Evolutionary conservation across 352 stramenopile genomes (phyloP).

Genomic region (Phytophthora multivora): DNA sequence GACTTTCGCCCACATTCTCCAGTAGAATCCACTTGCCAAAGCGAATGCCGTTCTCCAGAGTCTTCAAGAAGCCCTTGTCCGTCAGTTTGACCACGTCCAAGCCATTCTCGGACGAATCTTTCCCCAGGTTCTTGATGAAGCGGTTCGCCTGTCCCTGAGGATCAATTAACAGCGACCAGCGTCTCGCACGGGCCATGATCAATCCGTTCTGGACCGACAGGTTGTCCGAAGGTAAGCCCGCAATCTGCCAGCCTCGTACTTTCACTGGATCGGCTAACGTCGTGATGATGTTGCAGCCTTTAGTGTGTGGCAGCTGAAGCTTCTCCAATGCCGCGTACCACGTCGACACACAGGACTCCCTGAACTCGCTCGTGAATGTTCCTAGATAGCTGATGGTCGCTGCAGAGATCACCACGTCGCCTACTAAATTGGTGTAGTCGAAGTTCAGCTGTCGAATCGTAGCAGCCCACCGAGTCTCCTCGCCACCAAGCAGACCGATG

Average conservation of each 20-base stretch:
- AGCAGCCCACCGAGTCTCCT: slow-evolving; percentile 89
- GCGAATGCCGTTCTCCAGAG: slow-evolving; percentile 91
- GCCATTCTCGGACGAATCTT: slow-evolving; percentile 83
- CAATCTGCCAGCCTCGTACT: slow-evolving; percentile 91
- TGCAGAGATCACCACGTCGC: slow-evolving; percentile 91
- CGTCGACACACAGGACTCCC: slow-evolving; percentile 76
- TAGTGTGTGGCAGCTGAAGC: slow-evolving; percentile 81
- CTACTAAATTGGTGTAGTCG: slow-evolving; percentile 90
- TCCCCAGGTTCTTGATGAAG: slow-evolving; percentile 94
- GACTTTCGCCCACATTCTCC: slow-evolving; percentile 85
- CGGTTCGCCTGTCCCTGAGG: slow-evolving; percentile 93
- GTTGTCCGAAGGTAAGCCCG: slow-evolving; percentile 89
- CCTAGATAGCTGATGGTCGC: slow-evolving; percentile 94
- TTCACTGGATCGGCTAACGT: slow-evolving; percentile 91
- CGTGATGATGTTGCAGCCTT: slow-evolving; percentile 86
- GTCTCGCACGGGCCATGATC: slow-evolving; percentile 89
- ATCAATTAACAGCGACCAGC: slow-evolving; percentile 93
- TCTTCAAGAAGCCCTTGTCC: slow-evolving; percentile 83
- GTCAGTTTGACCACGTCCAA: slow-evolving; percentile 87
- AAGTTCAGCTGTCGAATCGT: slow-evolving; percentile 82
- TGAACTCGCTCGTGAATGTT: slow-evolving; percentile 94
- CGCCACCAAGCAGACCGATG: slow-evolving; percentile 89
- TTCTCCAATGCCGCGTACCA: slow-evolving; percentile 86
- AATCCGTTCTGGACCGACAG: slow-evolving; percentile 94
- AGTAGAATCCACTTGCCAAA: slow-evolving; percentile 94